Conservation (phyloP, 73 alveolate species). For the Durusdinium trenchii region DNA sequence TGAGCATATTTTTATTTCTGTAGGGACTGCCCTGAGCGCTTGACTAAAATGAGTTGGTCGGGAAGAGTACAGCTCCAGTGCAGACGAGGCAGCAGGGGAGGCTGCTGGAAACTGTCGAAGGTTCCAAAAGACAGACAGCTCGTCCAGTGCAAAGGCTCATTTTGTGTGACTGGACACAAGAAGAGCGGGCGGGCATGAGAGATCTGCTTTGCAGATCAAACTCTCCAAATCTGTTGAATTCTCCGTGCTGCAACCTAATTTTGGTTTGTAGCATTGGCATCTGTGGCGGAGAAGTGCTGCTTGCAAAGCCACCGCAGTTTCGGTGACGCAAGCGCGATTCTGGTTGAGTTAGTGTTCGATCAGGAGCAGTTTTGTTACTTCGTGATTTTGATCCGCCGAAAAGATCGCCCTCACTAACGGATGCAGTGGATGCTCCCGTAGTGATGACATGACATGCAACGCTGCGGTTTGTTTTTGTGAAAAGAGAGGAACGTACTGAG, state of each 20-base stretch:
- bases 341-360: not conserved
- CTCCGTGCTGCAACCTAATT: slow-evolving; percentile 24
- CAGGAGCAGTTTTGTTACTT: not conserved
- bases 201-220: too few species aligned
- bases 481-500: too few species aligned
- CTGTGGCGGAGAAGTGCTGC: not conserved
- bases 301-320: not conserved
- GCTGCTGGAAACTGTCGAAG: slow-evolving; percentile 45
- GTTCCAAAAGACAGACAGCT: slow-evolving; percentile 8
- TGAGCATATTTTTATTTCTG: not conserved
- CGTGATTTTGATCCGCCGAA: slow-evolving; percentile 34
- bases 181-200: not conserved
- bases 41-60: not conserved
- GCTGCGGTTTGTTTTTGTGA: not conserved
- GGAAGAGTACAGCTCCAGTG: slow-evolving; percentile 35
- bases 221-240: slow-evolving; percentile 66
- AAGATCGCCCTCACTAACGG: slow-evolving; percentile 17
- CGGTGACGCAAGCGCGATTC: not conserved
- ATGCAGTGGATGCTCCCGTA: slow-evolving; percentile 44
- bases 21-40: not conserved
- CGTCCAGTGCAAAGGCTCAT: not conserved
- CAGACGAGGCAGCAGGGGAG: slow-evolving; percentile 55
- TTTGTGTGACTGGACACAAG: not conserved
- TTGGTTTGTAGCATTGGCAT: not conserved
- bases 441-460: slow-evolving; percentile 11